These are phyloP conservation scores for Pleurotus platypus DNA, from an alignment of 768 basidiomycete genomes.

Conservation along the genomic window DNA sequence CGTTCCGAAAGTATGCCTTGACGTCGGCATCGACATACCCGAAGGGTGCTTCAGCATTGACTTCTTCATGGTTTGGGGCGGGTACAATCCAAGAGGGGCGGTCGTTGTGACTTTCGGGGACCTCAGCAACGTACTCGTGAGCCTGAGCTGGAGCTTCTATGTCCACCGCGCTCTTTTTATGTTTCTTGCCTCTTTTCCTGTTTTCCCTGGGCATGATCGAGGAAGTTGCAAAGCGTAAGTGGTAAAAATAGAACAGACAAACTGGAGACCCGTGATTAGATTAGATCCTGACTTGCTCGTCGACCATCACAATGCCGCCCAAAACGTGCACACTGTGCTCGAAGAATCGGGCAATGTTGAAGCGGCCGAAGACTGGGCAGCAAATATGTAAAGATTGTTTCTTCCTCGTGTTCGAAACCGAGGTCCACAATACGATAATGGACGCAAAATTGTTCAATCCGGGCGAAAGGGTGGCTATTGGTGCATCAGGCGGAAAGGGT, in stretches of 20 bases:
- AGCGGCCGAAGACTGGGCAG: conserved; percentile 94
- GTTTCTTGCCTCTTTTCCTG: conserved; percentile 74
- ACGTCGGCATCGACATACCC: conserved; percentile 87
- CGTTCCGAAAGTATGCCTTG: conserved; percentile 89
- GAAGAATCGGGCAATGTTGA: conserved; percentile 79
- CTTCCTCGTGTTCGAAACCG: conserved; percentile 96
- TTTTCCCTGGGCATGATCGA: conserved; percentile 68
- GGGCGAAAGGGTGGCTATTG: conserved; percentile 93
- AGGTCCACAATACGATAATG: conserved; percentile 94
- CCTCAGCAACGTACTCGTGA: conserved; percentile 12
- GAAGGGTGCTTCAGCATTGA: conserved; percentile 74
- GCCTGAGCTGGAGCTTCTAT: conserved; percentile 18
- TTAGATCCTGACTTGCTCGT: not conserved
- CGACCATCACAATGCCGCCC: conserved; percentile 60
- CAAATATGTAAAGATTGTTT: conserved; percentile 97
- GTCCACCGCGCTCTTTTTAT: conserved; percentile 41
- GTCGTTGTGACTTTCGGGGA: conserved; percentile 13
- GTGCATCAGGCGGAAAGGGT: conserved; percentile 99
- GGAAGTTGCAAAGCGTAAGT: not conserved
- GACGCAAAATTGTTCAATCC: conserved; percentile 79
- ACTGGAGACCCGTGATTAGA: not conserved
- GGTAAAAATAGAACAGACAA: not conserved
- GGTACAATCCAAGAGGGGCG: conserved; percentile 72
- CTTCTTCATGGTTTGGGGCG: conserved; percentile 29
- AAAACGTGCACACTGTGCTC: conserved; percentile 75